Evolutionary conservation across 129 eudicot species (phyloP), one percentile per base, ranked within the genome.

Genomic region (Lonicera japonica): DNA sequence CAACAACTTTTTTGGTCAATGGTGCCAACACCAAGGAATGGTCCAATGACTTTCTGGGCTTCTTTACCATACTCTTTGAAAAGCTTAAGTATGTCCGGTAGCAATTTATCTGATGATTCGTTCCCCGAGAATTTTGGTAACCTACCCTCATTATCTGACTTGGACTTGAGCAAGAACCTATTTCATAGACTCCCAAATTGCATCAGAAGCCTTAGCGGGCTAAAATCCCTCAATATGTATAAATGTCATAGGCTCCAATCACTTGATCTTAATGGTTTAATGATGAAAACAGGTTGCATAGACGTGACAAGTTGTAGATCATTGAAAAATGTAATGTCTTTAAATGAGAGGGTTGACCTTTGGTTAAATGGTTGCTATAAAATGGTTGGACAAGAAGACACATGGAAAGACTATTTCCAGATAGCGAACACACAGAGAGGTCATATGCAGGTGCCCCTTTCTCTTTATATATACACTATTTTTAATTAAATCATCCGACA

Each of bases 131-230:
- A 34, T 21, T 17, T 65, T 8, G 12, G 47, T 11, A 51, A 13
- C 19, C 51, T 65, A 17, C 21, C 60, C 17, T 14, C 54, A 48
- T 25, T 65, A 16, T 14, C 19, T 4, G n/a, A 9, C 3, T 13
- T 65, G 24, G 19, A 25, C 21, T 8, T 65, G 13, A 53, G 70
- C 21, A 9, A 21, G 18, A 65, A 65, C 19, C 61, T 18, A 18
- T 21, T 65, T 7, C 17, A 36, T 19, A 51, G 70, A 14, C 17
- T 65, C 1, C 70, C 54, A 50, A 5, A 50, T 50, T 50, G 54
- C 20, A n/a, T 50, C 8, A 13, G 20, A 50, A 50, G 54, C 8
- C 1, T 50, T 14, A 50, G 21, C 16, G 3, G 20, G 20, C 54
- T 50, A 8, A 2, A 50, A 1, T 0, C 16, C 20, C 54, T 50